Percentiles rank a stretch among this genome's conserved stretches.
These are phyloP conservation scores for Cordia subcordata DNA, from an alignment of 257 asterid genomes.

Conservation along the genomic window DNA sequence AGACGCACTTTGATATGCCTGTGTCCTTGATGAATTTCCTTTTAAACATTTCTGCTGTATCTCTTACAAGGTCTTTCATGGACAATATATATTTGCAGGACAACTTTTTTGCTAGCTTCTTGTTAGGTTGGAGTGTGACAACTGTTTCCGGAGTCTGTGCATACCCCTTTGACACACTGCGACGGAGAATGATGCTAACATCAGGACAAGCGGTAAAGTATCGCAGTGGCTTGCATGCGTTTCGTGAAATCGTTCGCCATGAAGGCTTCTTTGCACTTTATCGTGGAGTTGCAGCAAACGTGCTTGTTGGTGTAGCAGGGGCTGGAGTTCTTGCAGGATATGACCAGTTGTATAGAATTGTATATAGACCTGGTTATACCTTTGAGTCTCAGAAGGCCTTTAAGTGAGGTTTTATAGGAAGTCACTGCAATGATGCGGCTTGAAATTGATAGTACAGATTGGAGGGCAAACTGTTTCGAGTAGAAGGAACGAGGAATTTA, in stretches of 20 bases:
- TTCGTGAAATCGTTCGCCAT: constrained; percentile 51
- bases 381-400: constrained; percentile 52
- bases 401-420: constrained; percentile 25
- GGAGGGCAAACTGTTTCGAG: too few relatives aligned
- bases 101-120: constrained; percentile 81
- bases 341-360: constrained; percentile 63
- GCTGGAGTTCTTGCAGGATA: constrained; percentile 99
- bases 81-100: constrained; percentile 45
- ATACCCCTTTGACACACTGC: constrained; percentile 87
- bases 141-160: constrained; percentile 87
- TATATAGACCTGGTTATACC: constrained; percentile 44
- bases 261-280: constrained; percentile 71
- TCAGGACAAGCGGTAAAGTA: constrained; percentile 83
- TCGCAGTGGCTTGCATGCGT: constrained; percentile 56
- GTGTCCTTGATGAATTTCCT: neutral
- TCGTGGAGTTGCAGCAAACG: constrained; percentile 86
- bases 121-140: constrained; percentile 93
- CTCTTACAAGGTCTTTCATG: constrained; percentile 1
- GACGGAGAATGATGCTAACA: constrained; percentile 96
- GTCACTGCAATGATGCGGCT: too few relatives aligned
- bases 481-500: too few relatives aligned
- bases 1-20: too few relatives aligned
- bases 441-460: too few relatives aligned
- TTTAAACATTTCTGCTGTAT: neutral
- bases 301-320: constrained; percentile 89